These are phyloP conservation scores for Anacardium occidentale DNA, from an alignment of 345 rosid species.

Conservation along the genomic window DNA sequence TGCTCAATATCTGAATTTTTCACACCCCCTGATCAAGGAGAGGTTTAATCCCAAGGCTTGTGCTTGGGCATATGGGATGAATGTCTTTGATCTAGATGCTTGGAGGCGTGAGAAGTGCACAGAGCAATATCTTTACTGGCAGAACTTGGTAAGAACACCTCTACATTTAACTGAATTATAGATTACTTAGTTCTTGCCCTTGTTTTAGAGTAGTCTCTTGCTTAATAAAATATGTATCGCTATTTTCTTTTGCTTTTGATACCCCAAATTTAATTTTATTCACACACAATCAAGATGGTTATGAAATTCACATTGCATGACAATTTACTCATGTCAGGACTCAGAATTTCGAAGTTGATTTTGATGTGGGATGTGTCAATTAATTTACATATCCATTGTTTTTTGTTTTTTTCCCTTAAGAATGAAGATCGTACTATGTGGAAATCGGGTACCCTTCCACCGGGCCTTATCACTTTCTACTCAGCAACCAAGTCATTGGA, in stretches of 20 bases:
- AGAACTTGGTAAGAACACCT: slow-evolving; percentile 33
- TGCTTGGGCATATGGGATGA: slow-evolving; percentile 59
- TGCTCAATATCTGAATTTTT: slow-evolving; percentile 70
- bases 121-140: slow-evolving; percentile 39
- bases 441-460: slow-evolving; percentile 71
- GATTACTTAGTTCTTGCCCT: background rate
- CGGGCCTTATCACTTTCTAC: slow-evolving; percentile 88
- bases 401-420: slow-evolving; percentile 32
- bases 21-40: slow-evolving; percentile 68
- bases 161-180: background rate
- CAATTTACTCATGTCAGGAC: background rate
- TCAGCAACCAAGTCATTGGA: slow-evolving; percentile 77
- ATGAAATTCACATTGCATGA: background rate
- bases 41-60: slow-evolving; percentile 74
- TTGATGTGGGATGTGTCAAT: background rate
- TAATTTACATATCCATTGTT: slow-evolving; percentile 2
- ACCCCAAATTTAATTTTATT: background rate
- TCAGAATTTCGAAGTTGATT: background rate
- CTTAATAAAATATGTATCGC: too few species aligned
- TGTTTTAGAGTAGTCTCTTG: background rate
- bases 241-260: background rate
- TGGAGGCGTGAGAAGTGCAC: slow-evolving; percentile 56
- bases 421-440: slow-evolving; percentile 71
- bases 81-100: slow-evolving; percentile 83
- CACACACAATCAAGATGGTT: too few species aligned